A percentile compares a stretch with the other conserved stretches of the same genome.
These are phyloP conservation scores for Bretschneidera sinensis DNA, from an alignment of 345 rosid species.

Conservation along the genomic window DNA sequence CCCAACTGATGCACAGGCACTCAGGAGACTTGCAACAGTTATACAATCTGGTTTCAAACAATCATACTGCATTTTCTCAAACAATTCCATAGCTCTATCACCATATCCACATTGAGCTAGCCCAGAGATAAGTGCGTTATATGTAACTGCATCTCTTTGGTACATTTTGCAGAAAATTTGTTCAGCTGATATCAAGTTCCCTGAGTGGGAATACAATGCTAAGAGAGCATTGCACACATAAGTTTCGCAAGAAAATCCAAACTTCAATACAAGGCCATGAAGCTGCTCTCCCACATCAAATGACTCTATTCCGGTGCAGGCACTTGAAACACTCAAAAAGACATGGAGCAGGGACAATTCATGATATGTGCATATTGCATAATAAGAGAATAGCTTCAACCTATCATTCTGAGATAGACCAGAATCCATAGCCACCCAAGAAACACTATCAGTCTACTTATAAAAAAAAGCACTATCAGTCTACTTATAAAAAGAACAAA, in stretches of 20 bases:
- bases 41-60: constrained; percentile 65
- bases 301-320: constrained; percentile 54
- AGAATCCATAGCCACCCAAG: constrained; percentile 83
- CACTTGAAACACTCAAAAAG: constrained; percentile 74
- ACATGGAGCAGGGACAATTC: constrained; percentile 61
- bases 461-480: constrained; percentile 58
- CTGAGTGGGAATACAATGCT: constrained; percentile 58
- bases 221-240: constrained; percentile 83
- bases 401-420: constrained; percentile 70
- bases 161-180: constrained; percentile 57
- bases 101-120: constrained; percentile 58
- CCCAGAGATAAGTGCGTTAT: constrained; percentile 77
- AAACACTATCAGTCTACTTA: constrained; percentile 50
- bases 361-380: constrained; percentile 47
- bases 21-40: constrained; percentile 71
- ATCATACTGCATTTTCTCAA: constrained; percentile 65
- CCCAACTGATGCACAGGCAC: constrained; percentile 56
- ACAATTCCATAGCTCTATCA: constrained; percentile 59
- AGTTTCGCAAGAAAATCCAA: constrained; percentile 60
- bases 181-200: constrained; percentile 56
- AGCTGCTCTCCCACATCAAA: constrained; percentile 63
- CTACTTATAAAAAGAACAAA: too few species aligned
- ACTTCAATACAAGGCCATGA: constrained; percentile 62
- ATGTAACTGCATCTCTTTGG: constrained; percentile 71
- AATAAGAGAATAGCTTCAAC: constrained; percentile 55